Evolutionary conservation across 2,329 filamentous ascomycete genomes (phyloP).

Genomic region (Penicillium corylophilum): DNA sequence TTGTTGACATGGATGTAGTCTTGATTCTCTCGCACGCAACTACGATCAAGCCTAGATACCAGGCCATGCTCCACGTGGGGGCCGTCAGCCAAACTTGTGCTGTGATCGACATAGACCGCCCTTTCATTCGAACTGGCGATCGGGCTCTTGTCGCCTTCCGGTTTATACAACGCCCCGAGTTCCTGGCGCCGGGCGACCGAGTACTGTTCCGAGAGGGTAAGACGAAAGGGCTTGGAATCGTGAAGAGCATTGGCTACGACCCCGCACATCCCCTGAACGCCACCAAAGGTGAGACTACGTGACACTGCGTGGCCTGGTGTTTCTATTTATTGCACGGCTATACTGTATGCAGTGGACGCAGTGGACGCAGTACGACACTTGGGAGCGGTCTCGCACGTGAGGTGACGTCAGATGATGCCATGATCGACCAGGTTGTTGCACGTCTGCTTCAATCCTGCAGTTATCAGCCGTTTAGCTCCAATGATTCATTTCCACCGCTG

Average conservation of each 20-base stretch:
- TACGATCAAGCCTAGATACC: conserved; percentile 94
- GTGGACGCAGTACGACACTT: too few relatives aligned
- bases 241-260: conserved; percentile 89
- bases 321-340: not conserved
- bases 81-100: conserved; percentile 93
- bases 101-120: conserved; percentile 96
- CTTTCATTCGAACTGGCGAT: conserved; percentile 90
- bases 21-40: conserved; percentile 94
- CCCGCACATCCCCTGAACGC: conserved; percentile 53
- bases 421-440: not conserved
- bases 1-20: conserved; percentile 51
- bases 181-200: conserved; percentile 81
- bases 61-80: conserved; percentile 97
- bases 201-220: conserved; percentile 91
- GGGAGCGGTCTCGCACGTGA: conserved; percentile 11
- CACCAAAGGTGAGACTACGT: conserved; percentile 1
- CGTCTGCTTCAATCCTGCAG: not conserved
- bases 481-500: not conserved
- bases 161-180: conserved; percentile 93
- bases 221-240: conserved; percentile 92
- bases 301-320: not conserved
- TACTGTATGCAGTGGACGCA: too few relatives aligned
- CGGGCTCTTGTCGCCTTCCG: conserved; percentile 91
- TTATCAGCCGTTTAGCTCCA: not conserved
- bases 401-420: conserved; percentile 24